Evolutionary conservation across 257 asterid genomes (phyloP).

Genomic region (Coffea canephora): DNA sequence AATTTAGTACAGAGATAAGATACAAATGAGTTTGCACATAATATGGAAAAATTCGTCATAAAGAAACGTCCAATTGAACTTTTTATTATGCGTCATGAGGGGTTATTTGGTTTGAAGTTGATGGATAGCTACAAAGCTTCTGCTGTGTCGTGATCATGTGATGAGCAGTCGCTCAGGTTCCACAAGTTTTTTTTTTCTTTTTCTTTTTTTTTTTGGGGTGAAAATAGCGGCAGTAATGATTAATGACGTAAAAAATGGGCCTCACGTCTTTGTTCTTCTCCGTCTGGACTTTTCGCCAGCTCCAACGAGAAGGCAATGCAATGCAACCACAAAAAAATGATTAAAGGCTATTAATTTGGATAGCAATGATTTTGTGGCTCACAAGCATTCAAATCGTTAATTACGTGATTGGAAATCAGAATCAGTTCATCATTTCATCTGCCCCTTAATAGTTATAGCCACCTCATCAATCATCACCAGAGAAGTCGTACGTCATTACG

Average conservation of each 20-base stretch:
- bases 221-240: background rate
- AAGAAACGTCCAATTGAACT: background rate
- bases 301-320: background rate
- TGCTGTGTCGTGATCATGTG: background rate
- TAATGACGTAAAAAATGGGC: background rate
- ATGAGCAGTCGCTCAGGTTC: background rate
- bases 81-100: background rate
- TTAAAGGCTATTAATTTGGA: too few relatives aligned
- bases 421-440: too few relatives aligned
- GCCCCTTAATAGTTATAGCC: too few relatives aligned
- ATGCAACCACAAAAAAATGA: too few relatives aligned
- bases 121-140: background rate
- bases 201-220: background rate
- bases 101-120: background rate
- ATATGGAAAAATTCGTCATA: background rate
- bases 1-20: background rate
- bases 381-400: too few relatives aligned
- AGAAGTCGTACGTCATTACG: too few relatives aligned
- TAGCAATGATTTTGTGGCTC: too few relatives aligned
- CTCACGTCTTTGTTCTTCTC: background rate
- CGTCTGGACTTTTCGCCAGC: background rate
- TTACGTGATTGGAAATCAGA: too few relatives aligned
- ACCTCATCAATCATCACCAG: too few relatives aligned
- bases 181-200: background rate
- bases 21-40: too few relatives aligned